Conservation (phyloP, 805 yeast genomes). For the Metschnikowia colocasiae region DNA sequence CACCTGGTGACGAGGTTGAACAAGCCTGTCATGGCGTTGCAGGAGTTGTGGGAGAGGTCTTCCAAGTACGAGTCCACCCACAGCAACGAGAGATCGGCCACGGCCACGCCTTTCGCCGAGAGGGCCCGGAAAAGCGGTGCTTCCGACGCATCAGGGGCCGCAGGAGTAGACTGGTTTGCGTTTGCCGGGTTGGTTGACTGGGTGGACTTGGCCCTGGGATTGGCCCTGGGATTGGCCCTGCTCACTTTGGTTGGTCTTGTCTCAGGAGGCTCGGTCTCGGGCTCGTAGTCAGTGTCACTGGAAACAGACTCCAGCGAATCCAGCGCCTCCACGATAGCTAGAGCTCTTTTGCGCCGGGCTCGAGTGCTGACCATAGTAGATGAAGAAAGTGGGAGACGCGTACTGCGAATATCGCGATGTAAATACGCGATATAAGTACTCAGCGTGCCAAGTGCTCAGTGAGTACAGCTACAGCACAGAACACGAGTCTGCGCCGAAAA, state of each 20-base stretch:
- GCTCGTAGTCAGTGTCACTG: slow-evolving; percentile 2
- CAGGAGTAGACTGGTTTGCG: background rate
- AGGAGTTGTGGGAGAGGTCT: slow-evolving; percentile 15
- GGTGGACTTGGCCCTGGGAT: background rate
- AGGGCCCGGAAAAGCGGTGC: slow-evolving; percentile 30
- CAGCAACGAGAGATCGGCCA: slow-evolving; percentile 35
- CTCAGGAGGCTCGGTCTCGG: background rate
- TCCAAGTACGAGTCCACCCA: slow-evolving; percentile 35
- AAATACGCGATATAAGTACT: no score
- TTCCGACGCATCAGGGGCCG: no score
- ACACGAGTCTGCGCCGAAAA: no score
- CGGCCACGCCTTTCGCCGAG: slow-evolving; percentile 28
- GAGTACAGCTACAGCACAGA: no score
- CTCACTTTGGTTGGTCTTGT: background rate
- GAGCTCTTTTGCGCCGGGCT: slow-evolving; percentile 1
- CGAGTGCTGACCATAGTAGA: background rate
- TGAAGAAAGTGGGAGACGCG: no score
- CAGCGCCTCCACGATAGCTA: background rate
- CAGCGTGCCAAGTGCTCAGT: no score
- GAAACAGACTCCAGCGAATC: background rate
- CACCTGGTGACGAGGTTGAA: slow-evolving; percentile 66
- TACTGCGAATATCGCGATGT: background rate
- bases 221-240: background rate
- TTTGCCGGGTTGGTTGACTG: background rate
- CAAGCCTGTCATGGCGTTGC: slow-evolving; percentile 52